Base-by-base conservation (phyloP, 345 rosid genomes). In the Nephelium lappaceum region DNA sequence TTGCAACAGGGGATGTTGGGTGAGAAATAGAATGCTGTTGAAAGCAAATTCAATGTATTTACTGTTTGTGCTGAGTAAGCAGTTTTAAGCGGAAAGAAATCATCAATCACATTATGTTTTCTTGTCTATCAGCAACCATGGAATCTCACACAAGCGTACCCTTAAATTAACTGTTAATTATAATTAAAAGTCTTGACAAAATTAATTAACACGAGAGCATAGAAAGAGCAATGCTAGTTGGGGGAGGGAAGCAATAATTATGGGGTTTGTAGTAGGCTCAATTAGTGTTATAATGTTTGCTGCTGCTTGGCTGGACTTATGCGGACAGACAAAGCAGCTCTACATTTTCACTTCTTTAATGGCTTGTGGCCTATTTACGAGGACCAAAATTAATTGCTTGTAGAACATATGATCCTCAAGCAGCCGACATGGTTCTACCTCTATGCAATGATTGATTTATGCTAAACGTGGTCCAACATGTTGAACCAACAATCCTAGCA, bases 21-120 rank as follows among this genome's bases (percentile, higher is more conserved):
- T 45, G 47, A 19, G 0, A 21, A 9, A 58, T n/a, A 21, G 23
- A 18, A 7, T 41, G 23, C 25, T 18, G 36, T n/a, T 41, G 25
- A 45, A 45, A 38, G 24, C 43, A 38, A 67, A 19, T 68, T 68
- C 24, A 67, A 8, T 67, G 71, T 23, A n/a, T 68, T 43, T 42
- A 68, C 71, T 68, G 53, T 68, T n/a, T 18, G 23, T 67, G 25
- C 51, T 67, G 27, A 67, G 11, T 31, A 65, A 42, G 68, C 39
- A 25, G 39, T 65, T 65, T 65, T 27, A 38, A 12, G 42, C 42
- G 14, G 67, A 31, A 65, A 65, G 18, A 8, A 31, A 5, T 19
- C n/a, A 57, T 57, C 62, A 5, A 57, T 57, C 62, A 18, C 24
- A 57, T 57, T 57, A n/a, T 38, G 24, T 39, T 18, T 38, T 39